Base-by-base conservation (phyloP, 768 basidiomycete species). In the Suillus discolor region DNA sequence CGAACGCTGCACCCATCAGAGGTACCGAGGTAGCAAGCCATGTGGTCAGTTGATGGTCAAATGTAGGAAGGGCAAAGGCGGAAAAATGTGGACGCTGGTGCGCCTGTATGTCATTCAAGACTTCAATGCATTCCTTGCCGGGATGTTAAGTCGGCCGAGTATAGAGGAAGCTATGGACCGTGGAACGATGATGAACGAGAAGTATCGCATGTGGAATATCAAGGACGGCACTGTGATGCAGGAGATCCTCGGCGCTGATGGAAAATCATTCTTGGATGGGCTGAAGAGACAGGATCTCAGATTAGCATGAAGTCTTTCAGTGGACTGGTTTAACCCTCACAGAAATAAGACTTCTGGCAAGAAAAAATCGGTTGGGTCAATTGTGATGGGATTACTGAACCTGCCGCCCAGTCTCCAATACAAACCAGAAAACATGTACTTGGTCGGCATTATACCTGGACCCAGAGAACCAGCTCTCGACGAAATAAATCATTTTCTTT, bases 321-420 rank as follows among this genome's bases (percentile, higher is more conserved):
- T 79, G 64, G 77, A 80, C 62, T 79, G 78, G 78, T 79, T 78
- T 62, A 80, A 80, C 71, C 77, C 75, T 6, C 76, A 66, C 45
- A 65, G 68, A 4, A 78, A 77, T 51, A 78, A 79, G 64, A 75
- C 72, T 66, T 74, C 75, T 59, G 75, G 75, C 20, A 71, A 75
- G 54, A 66, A 55, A 2, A 69, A 57, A 8, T 73, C 72, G 0
- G 61, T 68, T 39, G 74, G 76, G 6, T 69, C 70, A 20, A 45
- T 45, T 20, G 7, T 2, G 18, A 45, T 45, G 44, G 44, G 44
- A 20, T 20, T 45, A 45, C 7, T 79, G 75, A 82, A 80, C 66
- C 71, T 82, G 13, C 80, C 79, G 7, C 73, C 72, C 0, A 62
- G 71, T 20, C 39, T 73, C 16, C 71, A 74, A 18, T 79, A 77